Evolutionary conservation across 2,329 filamentous ascomycete species (phyloP), one percentile per base, ranked within the genome.

Genomic region (Fusarium scirpi): DNA sequence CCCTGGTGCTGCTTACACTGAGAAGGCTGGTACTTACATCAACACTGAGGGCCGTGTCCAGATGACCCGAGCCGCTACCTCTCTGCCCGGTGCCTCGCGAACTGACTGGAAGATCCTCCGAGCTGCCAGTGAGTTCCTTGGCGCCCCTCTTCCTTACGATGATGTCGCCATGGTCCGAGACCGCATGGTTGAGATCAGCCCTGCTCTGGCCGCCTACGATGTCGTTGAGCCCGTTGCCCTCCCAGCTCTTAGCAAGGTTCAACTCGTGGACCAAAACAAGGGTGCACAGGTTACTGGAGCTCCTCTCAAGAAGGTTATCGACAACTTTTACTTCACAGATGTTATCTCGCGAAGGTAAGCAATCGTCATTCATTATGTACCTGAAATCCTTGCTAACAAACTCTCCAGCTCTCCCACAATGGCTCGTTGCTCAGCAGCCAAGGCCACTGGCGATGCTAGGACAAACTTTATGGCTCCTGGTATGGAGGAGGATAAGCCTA

Each of bases 21-120:
- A 99, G 85, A 99, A 98, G 86, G 90, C 92, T 25, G 94, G 90
- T 65, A 99, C 96, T 46, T 99, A 97, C 78, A 89, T 99, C 83
- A 99, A 98, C 89, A 98, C 96, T 0, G 96, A 99, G 82, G 96
- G 96, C 60, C 93, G 96, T 76, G 94, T 96, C 24, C 96, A 99
- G 84, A 92, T 97, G 85, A 96, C 93, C 57, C 92, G 96, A 72
- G 91, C 93, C 49, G 96, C 96, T 30, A 97, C 94, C 40, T 92
- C 92, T 47, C 86, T 97, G 71, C 93, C 94, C 25, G 96, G 96
- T 65, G 96, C 94, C 56, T 90, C 95, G 60, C 90, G 96, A 78
- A 95, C 96, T 70, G 96, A 99, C 84, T 99, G 96, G 96, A 99
- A 98, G 89, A 98, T 99, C 77, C 90, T 99, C 75, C 93, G 96